Evolutionary conservation across 768 basidiomycete genomes (phyloP).

Genomic region (Mycena metata): DNA sequence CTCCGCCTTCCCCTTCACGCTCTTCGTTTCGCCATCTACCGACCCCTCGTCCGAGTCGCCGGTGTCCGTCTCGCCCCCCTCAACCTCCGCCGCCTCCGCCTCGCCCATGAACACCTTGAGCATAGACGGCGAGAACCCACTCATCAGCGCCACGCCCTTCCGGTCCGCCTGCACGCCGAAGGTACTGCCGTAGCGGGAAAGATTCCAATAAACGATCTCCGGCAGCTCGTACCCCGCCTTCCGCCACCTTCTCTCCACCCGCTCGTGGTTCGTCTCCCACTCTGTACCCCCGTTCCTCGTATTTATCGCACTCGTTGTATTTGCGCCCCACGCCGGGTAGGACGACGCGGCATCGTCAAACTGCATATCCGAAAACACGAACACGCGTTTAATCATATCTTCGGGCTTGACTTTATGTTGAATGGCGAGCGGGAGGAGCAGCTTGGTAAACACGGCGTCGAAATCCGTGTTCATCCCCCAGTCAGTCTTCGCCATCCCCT

Average conservation of each 20-base stretch:
- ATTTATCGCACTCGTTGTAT: no score
- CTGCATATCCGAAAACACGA: constrained; percentile 87
- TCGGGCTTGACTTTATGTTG: constrained; percentile 69
- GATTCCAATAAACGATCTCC: constrained; percentile 81
- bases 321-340: no score
- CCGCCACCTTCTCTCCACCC: no score
- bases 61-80: no score
- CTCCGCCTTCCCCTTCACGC: constrained; percentile 43
- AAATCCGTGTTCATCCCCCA: constrained; percentile 78
- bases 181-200: constrained; percentile 51
- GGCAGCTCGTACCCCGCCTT: constrained; percentile 81
- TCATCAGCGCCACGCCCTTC: constrained; percentile 77
- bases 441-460: constrained; percentile 69
- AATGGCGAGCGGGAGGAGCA: constrained; percentile 73
- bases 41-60: constrained; percentile 36
- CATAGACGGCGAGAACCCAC: constrained; percentile 77
- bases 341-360: constrained; percentile 60
- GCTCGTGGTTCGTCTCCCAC: constrained; percentile 79
- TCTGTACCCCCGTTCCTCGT: no score
- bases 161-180: constrained; percentile 65
- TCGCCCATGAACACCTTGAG: constrained; percentile 80
- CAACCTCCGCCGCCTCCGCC: constrained; percentile 51
- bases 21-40: constrained; percentile 27
- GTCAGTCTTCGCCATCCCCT: constrained; percentile 49
- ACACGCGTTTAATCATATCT: constrained; percentile 82